Evolutionary conservation across 208 protist genomes (phyloP), one percentile per base, ranked within the genome.

Genomic region (Acanthamoeba quina): DNA sequence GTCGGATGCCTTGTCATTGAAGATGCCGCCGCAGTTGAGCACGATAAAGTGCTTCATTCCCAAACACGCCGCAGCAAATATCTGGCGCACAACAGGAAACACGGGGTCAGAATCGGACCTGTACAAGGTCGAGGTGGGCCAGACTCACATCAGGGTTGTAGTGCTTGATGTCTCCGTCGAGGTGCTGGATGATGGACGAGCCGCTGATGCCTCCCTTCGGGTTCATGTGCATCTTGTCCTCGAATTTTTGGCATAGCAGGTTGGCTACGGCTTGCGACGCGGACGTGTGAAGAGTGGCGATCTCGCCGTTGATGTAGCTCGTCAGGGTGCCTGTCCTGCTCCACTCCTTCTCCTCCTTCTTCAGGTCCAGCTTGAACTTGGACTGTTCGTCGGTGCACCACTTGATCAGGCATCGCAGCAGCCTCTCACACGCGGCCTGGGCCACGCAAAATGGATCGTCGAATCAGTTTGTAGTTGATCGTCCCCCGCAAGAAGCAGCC

Each of bases 321-420:
- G 21, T 78, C 19, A 80, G 56, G 24, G 58, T n/a, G 24, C 47
- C 58, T 3, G 83, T 13, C 21, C 37, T 90, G 37, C 24, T 80
- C 89, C 89, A 93, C 52, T 93, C 89, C 70, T 93, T 93, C 89
- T 93, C 89, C 37, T 93, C 89, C 89, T 93, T 93, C 89, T 80
- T 93, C 66, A 82, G 47, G 70, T 93, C 89, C n/a, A 93, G 17
- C 89, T 93, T 93, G 34, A 93, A 74, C 31, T 60, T 52, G 17
- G 68, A 54, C 44, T 41, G n/a, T 29, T 93, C 89, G 37, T 93
- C 89, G 31, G 24, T 44, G 68, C 89, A 93, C 89, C 89, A 93
- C 31, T 29, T 78, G 1, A 74, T 15, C 41, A 93, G 9, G 56
- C 66, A 64, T 2, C 49, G 47, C 29, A 93, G 56, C n/a, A 93